Evolutionary conservation across 73 alveolate genomes (phyloP), one percentile per base, ranked within the genome.

Genomic region (Blepharisma japonicum): DNA sequence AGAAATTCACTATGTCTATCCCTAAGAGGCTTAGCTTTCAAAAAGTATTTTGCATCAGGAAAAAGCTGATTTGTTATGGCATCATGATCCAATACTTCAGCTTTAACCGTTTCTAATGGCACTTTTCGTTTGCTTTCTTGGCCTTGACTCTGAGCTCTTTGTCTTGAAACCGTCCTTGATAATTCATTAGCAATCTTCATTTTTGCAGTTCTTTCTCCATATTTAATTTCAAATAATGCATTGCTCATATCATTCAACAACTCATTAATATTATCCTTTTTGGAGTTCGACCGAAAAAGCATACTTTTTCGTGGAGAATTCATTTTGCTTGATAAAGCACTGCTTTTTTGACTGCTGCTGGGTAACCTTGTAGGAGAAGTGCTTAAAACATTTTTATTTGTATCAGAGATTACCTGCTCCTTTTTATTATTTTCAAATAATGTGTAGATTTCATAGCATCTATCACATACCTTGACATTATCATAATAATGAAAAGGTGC

Each of bases 401-500:
- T 5, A 8, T 14, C 14, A 25, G 23, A 2, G 23, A 2, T 61
- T 61, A 48, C 47, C 2, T 0, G 47, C 2, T n/a, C 3, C 23
- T 61, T 61, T 9, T 14, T 18, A 3, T 61, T n/a, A 20, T 2
- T 61, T 14, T n/a, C 39, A 61, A 61, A 61, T 18, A 61, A 25
- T 20, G 39, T 18, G 47, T 61, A 61, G 18, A 61, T 25, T 14
- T 18, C 38, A 61, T 20, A 61, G 23, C 74, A 61, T 61, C 74
- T 14, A 20, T 25, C 23, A 61, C 74, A 61, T 18, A 61, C 74
- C 47, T 25, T 61, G 39, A 25, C 47, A 2, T 8, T 61, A 25
- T 61, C 74, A 61, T 61, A 61, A 25, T 61, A 61, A 61, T 61
- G 74, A 25, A 61, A 61, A 1, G 74, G 74, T 1, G 50, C 11